Conservation (phyloP, 2,329 filamentous ascomycete genomes). For the Volutella citrinella region DNA sequence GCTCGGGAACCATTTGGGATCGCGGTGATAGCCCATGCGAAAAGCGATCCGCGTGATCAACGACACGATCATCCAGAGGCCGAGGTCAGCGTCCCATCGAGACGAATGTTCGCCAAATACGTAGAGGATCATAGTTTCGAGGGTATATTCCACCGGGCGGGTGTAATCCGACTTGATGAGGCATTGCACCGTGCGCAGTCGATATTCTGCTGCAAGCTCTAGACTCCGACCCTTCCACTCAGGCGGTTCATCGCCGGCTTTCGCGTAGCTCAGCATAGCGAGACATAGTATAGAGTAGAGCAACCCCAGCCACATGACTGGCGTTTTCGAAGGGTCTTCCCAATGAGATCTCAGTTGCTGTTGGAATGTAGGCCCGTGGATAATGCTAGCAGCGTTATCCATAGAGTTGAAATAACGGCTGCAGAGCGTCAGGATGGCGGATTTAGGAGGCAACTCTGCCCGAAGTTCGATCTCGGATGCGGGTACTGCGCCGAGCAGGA, state of each 20-base stretch:
- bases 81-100: conserved; percentile 70
- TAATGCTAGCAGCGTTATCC: conserved; percentile 67
- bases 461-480: conserved; percentile 75
- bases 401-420: conserved; percentile 87
- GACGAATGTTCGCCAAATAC: conserved; percentile 72
- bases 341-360: conserved; percentile 65
- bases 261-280: conserved; percentile 75
- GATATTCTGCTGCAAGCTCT: conserved; percentile 62
- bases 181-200: conserved; percentile 73
- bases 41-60: conserved; percentile 56
- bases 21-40: conserved; percentile 75
- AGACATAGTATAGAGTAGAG: conserved; percentile 75
- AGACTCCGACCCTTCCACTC: conserved; percentile 69
- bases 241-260: conserved; percentile 74
- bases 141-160: conserved; percentile 67
- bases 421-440: conserved; percentile 79
- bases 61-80: conserved; percentile 58
- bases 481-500: conserved; percentile 73
- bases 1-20: conserved; percentile 69
- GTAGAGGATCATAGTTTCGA: conserved; percentile 77
- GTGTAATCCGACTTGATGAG: conserved; percentile 75
- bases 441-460: conserved; percentile 74
- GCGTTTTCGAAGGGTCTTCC: conserved; percentile 69
- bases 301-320: conserved; percentile 75
- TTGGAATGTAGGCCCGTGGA: conserved; percentile 84